Base-by-base conservation (phyloP, 2,329 filamentous ascomycete genomes). In the Aspergillus pseudoviridinutans region DNA sequence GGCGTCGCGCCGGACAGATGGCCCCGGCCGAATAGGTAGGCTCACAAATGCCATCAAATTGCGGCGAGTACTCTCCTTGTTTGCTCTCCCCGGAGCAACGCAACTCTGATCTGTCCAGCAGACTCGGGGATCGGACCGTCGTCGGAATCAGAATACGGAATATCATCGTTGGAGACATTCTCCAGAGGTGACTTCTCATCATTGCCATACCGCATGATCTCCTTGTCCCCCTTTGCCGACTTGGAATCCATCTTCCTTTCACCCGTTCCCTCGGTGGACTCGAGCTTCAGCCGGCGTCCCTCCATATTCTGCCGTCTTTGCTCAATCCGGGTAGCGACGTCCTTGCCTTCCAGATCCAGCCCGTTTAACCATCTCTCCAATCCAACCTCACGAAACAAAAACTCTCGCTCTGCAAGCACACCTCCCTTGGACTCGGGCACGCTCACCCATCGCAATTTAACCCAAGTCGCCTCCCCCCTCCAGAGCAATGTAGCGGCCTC, bases 371-470 rank as follows among this genome's bases (percentile, higher is more conserved):
- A 99, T 66, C 92, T 84, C 78, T 99, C 94, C 54, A 99, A 79
- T 2, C 94, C 94, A 50, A 99, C 94, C 74, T 99, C 94, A 56
- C 93, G 90, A 77, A 99, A 99, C 63, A 99, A 79, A 66, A 99
- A 99, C 72, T 99, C 94, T 63, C 94, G 87, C 79, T 99, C 94
- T 32, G 94, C 94, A 22, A 49, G 84, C 46, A 94, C 94, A 51
- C 94, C 94, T 32, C 93, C 93, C 75, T 97, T 92, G 25, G 88
- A 86, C 28, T 92, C 88, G 2, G 93, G 91, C 6, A 99, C 87
- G 71, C 95, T 93, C 51, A 99, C 94, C 94, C 94, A 99, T 67
- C 94, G 84, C 56, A 92, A 97, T 70, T 97, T 99, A 24, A 99
- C 95, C 94, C 94, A 99, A 1, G 94, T 99, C 77, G n/a, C n/a